Evolutionary conservation across 345 rosid genomes (phyloP).

Genomic region (Hibiscus trionum): DNA sequence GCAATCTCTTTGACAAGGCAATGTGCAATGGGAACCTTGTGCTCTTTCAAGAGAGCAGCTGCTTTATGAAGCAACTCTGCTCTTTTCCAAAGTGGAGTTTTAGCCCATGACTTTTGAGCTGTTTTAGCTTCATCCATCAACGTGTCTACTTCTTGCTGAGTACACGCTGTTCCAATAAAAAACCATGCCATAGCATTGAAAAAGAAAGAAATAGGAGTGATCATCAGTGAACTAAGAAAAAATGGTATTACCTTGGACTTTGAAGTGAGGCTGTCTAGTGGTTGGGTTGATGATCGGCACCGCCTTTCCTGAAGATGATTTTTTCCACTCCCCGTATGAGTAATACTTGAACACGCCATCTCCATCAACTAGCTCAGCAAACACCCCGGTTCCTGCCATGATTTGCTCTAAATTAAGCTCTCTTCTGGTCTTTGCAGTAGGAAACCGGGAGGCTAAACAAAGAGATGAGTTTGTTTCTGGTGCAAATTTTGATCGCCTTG

Average conservation of each 20-base stretch:
- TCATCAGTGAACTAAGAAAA: background rate
- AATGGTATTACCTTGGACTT: background rate
- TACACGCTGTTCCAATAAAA: background rate
- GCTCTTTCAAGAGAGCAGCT: conserved; percentile 17
- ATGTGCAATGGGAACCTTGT: conserved; percentile 76
- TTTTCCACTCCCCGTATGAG: background rate
- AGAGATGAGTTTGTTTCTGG: background rate
- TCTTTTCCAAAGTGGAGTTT: conserved; percentile 1
- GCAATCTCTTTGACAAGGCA: conserved; percentile 90
- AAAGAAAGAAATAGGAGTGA: background rate
- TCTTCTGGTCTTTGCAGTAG: background rate
- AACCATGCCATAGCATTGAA: background rate
- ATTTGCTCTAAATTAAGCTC: background rate
- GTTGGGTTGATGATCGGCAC: background rate
- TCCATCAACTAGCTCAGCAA: background rate
- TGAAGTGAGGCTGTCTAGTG: background rate
- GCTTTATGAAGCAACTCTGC: conserved; percentile 6
- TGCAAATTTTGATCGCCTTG: background rate
- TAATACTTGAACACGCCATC: conserved; percentile 6
- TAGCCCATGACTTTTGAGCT: conserved; percentile 3
- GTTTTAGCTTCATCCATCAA: background rate
- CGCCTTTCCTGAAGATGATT: background rate
- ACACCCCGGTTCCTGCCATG: background rate
- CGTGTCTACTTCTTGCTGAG: background rate
- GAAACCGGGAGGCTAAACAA: background rate